Percentiles rank a stretch among this genome's conserved stretches.
Evolutionary conservation across 2,329 filamentous ascomycete genomes (phyloP).

Genomic region (Colletotrichum eremochloae): DNA sequence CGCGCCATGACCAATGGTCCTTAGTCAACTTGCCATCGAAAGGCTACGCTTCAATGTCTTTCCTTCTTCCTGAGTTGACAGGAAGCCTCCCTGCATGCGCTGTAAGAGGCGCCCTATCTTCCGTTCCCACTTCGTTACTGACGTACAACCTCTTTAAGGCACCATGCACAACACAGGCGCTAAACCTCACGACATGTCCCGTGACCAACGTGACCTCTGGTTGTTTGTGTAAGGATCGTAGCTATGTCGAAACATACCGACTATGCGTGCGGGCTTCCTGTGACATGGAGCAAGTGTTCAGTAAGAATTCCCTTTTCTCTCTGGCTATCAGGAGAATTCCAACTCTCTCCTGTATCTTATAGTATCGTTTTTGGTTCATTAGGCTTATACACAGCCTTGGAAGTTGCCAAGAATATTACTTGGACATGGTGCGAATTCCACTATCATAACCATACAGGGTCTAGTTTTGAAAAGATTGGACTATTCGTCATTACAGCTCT

Average conservation of each 20-base stretch:
- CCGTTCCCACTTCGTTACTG: neutral
- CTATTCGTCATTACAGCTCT: neutral
- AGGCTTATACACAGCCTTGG: neutral
- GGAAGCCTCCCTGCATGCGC: neutral
- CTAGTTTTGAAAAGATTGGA: neutral
- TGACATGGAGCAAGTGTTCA: neutral
- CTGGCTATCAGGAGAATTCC: neutral
- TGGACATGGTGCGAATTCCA: neutral
- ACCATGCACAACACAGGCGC: neutral
- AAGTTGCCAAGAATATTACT: neutral
- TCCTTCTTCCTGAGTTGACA: neutral
- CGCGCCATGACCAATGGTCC: neutral
- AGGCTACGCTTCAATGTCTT: neutral
- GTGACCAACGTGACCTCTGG: neutral
- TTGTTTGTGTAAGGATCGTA: neutral
- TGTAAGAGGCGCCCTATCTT: neutral
- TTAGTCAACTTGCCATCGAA: neutral
- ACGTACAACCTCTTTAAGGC: neutral
- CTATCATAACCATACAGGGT: neutral
- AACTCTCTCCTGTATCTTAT: neutral
- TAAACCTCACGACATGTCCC: neutral
- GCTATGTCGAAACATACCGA: neutral
- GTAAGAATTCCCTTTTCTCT: neutral
- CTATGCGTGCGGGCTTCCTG: neutral
- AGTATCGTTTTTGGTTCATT: fast-evolving